These are phyloP conservation scores for Cyclotella sp. DNA, from an alignment of 108 stramenopile species.

Conservation along the genomic window DNA sequence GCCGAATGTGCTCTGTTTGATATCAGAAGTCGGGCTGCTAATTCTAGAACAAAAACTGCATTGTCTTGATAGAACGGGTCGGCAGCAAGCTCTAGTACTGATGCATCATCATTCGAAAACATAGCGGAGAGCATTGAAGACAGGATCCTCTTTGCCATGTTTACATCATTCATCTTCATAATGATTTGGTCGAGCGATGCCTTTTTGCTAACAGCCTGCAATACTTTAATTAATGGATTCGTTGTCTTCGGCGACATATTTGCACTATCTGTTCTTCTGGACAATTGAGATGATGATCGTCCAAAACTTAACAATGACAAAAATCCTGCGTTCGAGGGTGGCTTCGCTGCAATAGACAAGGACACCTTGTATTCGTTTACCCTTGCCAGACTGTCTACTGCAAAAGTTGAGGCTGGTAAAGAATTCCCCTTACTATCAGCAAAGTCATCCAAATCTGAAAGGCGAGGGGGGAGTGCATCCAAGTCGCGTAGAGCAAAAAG, in stretches of 20 bases:
- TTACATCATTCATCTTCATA: slow-evolving; percentile 53
- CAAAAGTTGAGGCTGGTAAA: slow-evolving; percentile 70
- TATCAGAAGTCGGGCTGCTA: slow-evolving; percentile 70
- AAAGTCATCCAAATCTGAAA: slow-evolving; percentile 86
- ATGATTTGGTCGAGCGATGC: slow-evolving; percentile 76
- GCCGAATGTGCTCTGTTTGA: slow-evolving; percentile 65
- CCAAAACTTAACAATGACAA: slow-evolving; percentile 50
- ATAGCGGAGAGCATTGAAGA: slow-evolving; percentile 58
- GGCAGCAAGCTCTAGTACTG: slow-evolving; percentile 10
- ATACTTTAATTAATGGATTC: slow-evolving; percentile 47
- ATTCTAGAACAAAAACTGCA: slow-evolving; percentile 73
- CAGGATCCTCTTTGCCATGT: slow-evolving; percentile 59
- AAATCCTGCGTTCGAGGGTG: slow-evolving; percentile 57
- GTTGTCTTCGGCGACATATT: no score
- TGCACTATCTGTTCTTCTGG: slow-evolving; percentile 6
- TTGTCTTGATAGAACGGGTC: slow-evolving; percentile 78
- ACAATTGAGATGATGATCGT: slow-evolving; percentile 13
- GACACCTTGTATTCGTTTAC: slow-evolving; percentile 66
- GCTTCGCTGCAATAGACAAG: slow-evolving; percentile 23
- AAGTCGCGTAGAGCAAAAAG: slow-evolving; percentile 79
- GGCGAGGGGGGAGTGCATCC: slow-evolving; percentile 66
- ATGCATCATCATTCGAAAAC: slow-evolving; percentile 49
- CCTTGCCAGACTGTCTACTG: slow-evolving; percentile 53
- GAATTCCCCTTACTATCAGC: slow-evolving; percentile 84
- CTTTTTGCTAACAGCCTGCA: slow-evolving; percentile 54